Conservation (phyloP, 768 basidiomycete species). For the Pisolithus sp. region DNA sequence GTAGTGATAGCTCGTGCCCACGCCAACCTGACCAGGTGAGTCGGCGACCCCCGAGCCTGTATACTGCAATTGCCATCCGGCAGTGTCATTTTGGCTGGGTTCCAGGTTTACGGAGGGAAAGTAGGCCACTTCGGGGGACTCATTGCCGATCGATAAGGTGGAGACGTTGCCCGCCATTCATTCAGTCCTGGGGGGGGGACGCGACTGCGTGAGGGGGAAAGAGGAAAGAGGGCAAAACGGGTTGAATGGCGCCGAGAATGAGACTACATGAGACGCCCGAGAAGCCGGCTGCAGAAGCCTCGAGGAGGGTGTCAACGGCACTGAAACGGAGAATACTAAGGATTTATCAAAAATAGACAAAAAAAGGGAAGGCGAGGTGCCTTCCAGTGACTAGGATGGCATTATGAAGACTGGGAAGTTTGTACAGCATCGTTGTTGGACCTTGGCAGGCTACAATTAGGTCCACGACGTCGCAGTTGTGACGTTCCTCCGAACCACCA, state of each 20-base stretch:
- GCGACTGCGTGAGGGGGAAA: constrained; percentile 1
- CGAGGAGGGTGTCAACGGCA: constrained; percentile 15
- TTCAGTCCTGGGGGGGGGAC: constrained; percentile 17
- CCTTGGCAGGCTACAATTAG: too few relatives aligned
- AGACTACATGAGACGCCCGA: constrained; percentile 13
- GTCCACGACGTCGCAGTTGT: too few relatives aligned
- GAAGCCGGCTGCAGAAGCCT: constrained; percentile 19
- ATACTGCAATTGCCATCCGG: constrained; percentile 69
- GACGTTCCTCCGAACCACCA: too few relatives aligned
- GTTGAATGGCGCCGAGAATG: constrained; percentile 4
- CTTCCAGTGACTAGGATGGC: too few relatives aligned
- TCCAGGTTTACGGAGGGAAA: constrained; percentile 54
- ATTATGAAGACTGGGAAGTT: neutral
- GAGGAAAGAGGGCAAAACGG: constrained; percentile 6
- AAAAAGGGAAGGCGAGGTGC: too few relatives aligned
- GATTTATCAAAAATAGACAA: neutral
- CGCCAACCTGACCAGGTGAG: constrained; percentile 38
- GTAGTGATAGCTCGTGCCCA: constrained; percentile 54
- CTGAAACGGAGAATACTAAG: neutral
- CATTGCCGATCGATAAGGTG: constrained; percentile 53
- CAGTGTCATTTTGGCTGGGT: constrained; percentile 39
- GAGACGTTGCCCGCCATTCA: constrained; percentile 23
- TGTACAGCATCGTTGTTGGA: neutral
- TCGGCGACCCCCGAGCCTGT: constrained; percentile 41
- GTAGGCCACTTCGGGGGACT: constrained; percentile 59